Percentiles rank a stretch among this genome's conserved stretches.
Conservation (phyloP, 2,329 filamentous ascomycete genomes). For the Periconia digitata region DNA sequence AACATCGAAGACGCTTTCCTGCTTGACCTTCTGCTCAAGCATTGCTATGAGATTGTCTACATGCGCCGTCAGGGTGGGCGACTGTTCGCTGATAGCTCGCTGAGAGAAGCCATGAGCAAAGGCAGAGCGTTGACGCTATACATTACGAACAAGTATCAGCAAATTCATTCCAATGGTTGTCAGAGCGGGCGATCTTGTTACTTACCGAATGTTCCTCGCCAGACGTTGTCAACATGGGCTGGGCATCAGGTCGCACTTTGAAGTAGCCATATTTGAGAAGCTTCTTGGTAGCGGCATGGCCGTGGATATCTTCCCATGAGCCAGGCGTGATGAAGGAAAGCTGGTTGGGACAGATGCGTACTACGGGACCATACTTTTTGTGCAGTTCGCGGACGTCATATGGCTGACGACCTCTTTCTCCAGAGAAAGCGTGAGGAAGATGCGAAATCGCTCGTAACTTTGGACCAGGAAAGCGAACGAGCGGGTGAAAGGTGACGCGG, state of each 20-base stretch:
- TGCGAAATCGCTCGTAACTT: conserved; percentile 37
- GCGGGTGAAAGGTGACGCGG: conserved; percentile 46
- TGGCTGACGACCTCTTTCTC: conserved; percentile 24
- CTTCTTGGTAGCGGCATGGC: conserved; percentile 26
- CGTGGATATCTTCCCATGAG: conserved; percentile 41
- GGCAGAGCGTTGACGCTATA: conserved; percentile 21
- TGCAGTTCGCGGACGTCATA: conserved; percentile 35
- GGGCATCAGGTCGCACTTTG: conserved; percentile 20
- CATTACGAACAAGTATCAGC: neutral
- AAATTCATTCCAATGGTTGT: neutral
- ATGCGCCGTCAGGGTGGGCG: conserved; percentile 33
- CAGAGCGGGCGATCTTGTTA: too few relatives aligned
- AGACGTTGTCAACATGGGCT: conserved; percentile 19
- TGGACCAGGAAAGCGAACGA: conserved; percentile 49
- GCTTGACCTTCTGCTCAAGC: neutral
- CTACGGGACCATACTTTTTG: conserved; percentile 44
- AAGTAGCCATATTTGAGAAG: conserved; percentile 29
- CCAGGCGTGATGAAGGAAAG: conserved; percentile 43
- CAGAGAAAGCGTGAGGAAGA: conserved; percentile 33
- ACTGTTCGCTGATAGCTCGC: conserved; percentile 37
- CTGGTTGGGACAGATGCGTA: conserved; percentile 45
- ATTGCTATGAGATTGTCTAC: conserved; percentile 33
- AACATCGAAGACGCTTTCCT: conserved; percentile 20
- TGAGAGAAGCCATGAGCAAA: conserved; percentile 41
- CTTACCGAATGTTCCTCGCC: conserved; percentile 20